Percentiles rank a stretch among this genome's conserved stretches.
Conservation (phyloP, 768 basidiomycete species). For the Mycena maculata region DNA sequence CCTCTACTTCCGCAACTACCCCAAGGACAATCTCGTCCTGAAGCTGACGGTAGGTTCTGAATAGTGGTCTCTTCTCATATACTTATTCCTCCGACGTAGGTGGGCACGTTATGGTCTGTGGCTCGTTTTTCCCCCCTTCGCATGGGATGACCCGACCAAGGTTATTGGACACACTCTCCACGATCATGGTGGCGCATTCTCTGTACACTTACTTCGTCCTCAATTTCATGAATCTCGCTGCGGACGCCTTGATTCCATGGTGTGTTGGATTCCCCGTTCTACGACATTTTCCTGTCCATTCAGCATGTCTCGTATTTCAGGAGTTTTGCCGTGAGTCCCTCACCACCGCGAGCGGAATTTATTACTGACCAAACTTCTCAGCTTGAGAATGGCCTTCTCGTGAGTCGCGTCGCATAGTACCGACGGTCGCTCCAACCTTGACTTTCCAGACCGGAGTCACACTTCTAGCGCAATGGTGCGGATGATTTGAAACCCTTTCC, state of each 20-base stretch:
- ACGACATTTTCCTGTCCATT: background rate
- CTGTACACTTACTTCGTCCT: slow-evolving; percentile 27
- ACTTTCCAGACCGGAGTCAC: slow-evolving; percentile 14
- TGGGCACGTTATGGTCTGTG: slow-evolving; percentile 16
- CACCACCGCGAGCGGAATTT: background rate
- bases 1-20: slow-evolving; percentile 21
- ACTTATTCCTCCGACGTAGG: background rate
- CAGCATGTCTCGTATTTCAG: background rate
- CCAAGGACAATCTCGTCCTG: slow-evolving; percentile 14
- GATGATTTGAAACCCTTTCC: background rate
- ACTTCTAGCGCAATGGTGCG: slow-evolving; percentile 22
- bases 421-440: background rate
- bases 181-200: slow-evolving; percentile 25
- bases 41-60: slow-evolving; percentile 12
- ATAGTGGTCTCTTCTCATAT: background rate
- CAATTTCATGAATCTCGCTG: slow-evolving; percentile 25
- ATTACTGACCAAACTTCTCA: background rate
- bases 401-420: background rate
- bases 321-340: slow-evolving; percentile 26
- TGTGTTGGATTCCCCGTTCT: background rate
- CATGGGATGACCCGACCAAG: background rate
- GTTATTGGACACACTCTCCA: slow-evolving; percentile 22
- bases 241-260: slow-evolving; percentile 24
- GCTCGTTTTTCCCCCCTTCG: background rate
- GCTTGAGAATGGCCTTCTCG: slow-evolving; percentile 26